Conservation (phyloP, 2,329 filamentous ascomycete species). For the Hypomyces perniciosus region DNA sequence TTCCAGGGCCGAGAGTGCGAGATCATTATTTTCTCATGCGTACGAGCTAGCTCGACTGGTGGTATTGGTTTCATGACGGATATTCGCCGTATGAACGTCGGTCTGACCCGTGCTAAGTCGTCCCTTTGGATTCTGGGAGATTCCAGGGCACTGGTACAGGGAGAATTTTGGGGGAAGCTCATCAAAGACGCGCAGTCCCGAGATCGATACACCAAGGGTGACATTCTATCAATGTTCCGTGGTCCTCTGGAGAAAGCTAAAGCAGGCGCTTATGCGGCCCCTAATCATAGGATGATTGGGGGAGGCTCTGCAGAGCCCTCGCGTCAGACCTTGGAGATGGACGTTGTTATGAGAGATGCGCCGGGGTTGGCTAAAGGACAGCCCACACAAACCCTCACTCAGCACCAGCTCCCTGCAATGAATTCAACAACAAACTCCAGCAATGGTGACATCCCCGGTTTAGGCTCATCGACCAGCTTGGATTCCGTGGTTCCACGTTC, state of each 20-base stretch:
- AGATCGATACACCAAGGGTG: conserved; percentile 68
- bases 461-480: not conserved
- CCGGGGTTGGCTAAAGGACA: not conserved
- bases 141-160: conserved; percentile 76
- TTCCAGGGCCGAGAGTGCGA: conserved; percentile 97
- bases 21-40: conserved; percentile 98
- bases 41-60: conserved; percentile 84
- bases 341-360: conserved; percentile 15
- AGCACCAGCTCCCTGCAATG: not conserved
- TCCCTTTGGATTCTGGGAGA: conserved; percentile 96
- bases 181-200: conserved; percentile 74
- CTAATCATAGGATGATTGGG: not conserved
- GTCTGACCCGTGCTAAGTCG: conserved; percentile 91
- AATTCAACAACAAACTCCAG: conserved; percentile 7
- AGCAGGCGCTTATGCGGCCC: conserved; percentile 17
- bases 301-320: not conserved
- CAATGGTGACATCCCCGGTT: conserved; percentile 2
- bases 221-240: conserved; percentile 45
- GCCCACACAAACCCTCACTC: not conserved
- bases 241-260: conserved; percentile 35
- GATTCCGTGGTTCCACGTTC: conserved; percentile 18
- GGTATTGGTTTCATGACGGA: conserved; percentile 98
- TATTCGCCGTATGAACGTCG: conserved; percentile 98
- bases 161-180: conserved; percentile 83
- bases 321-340: not conserved